Evolutionary conservation across 306 rosid species (phyloP), one percentile per base, ranked within the genome.

Genomic region (Quercus cerris): DNA sequence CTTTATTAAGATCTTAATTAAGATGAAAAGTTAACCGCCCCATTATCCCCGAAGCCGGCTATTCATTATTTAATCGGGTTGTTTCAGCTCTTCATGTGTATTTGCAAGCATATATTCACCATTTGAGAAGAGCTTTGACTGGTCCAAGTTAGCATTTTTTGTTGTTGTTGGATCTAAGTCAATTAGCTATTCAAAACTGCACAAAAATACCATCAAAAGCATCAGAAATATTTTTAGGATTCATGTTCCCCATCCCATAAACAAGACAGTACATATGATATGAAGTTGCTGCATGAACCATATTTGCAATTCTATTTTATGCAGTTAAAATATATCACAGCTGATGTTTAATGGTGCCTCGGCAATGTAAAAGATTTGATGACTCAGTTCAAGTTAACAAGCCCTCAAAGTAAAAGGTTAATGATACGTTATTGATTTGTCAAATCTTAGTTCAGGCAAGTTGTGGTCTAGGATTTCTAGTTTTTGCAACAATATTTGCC

Each of bases 201-300:
- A 55, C 81, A 33, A 79, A 56, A 49, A 70, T 56, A 23, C 4
- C 78, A 74, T 74, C 73, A 67, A 64, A 54, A 28, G 56, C 30
- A 72, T 35, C 8, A 31, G 75, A 66, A 41, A 75, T 80, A 62
- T 72, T 66, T 71, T 56, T 28, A 73, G 72, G 25, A 57, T 64
- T 62, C 22, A 3, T 81, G 87, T 59, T 84, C 85, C 90, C 82
- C 35, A 9, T 19, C 69, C 69, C 44, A 66, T 71, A 61, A 83
- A 83, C 87, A 83, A 22, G 56, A 58, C 81, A 41, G 11, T 41
- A 8, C 2, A 41, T 41, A 78, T 75, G 81, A 75, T 57, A 70
- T 35, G 28, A 51, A 63, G 75, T 73, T 46, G 82, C 70, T 73
- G 71, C 52, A 10, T 25, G 41, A 54, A 63, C 66, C 58, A 70